These are phyloP conservation scores for Cystobasidiaceae sp. DNA, from an alignment of 1,284 basidiomycete genomes.

Conservation along the genomic window DNA sequence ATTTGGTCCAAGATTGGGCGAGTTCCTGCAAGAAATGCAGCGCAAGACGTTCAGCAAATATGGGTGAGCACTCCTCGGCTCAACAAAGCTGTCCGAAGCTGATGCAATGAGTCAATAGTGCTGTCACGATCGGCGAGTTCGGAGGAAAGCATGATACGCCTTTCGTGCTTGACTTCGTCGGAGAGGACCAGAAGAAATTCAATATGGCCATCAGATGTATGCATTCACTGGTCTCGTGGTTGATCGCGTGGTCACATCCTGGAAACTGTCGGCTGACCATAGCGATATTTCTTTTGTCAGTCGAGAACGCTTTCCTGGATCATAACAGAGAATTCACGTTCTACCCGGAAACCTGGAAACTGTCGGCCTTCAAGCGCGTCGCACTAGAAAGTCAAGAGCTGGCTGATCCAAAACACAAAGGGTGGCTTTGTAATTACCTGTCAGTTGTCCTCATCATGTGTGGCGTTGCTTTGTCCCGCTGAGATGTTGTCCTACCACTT, in stretches of 20 bases:
- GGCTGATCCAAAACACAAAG: not conserved
- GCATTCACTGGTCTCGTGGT: too few species aligned
- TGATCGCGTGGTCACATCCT: too few species aligned
- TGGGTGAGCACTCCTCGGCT: not conserved
- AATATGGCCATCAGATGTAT: not conserved
- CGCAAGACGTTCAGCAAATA: conserved; percentile 56
- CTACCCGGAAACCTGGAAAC: not conserved
- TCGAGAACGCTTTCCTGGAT: not conserved
- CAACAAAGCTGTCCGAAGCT: not conserved
- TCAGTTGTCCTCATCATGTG: not conserved
- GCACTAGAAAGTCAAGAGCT: not conserved
- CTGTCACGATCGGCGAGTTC: not conserved
- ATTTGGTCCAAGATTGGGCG: conserved; percentile 62
- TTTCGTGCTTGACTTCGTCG: not conserved
- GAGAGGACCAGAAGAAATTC: not conserved
- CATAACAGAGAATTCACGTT: not conserved
- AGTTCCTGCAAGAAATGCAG: conserved; percentile 64
- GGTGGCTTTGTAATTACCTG: conserved; percentile 4
- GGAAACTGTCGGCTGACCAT: not conserved
- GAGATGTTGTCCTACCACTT: conserved; percentile 37
- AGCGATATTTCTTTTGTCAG: not conserved
- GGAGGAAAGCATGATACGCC: not conserved
- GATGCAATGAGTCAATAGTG: not conserved
- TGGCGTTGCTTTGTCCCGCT: not conserved
- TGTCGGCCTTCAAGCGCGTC: not conserved